Base-by-base conservation (phyloP, 768 basidiomycete genomes). In the Calocybe cyanea region DNA sequence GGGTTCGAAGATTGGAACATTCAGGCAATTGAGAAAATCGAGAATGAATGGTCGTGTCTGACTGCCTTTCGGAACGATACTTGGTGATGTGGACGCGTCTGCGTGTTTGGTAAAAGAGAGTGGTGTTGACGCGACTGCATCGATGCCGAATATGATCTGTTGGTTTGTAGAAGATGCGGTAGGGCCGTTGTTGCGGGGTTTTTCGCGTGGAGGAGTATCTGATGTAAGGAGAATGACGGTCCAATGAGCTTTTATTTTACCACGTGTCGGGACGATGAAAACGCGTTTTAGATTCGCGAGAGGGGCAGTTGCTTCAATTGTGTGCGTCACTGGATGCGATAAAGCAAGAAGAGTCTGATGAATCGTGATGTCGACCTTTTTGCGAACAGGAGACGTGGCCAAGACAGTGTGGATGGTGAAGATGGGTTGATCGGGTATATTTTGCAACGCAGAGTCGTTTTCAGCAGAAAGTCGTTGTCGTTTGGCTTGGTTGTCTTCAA, bases 251-350 rank as follows among this genome's bases (percentile, higher is more conserved):
- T 81, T 85, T 21, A 69, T 59, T 61, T 87, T 88, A 21, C 84
- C 85, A 19, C 87, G 75, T 0, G 87, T 88, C 8, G 87, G 85
- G 1, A 90, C 60, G 40, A 91, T 59, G 61, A 90, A 91, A 0
- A 79, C 78, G 25, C 85, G 81, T 1, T 67, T 65, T 42, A 88
- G 61, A 17, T 53, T 53, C 14, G 74, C 63, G 21, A 81, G 69
- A 2, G 79, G 73, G 36, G 83, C 63, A 11, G 67, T 68, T 0
- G 73, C 66, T 54, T 84, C 82, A 7, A 75, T 47, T 11, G 63
- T 66, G 38, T 72, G 69, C 0, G 81, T 73, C 0, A 66, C 56
- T 0, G 80, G 68, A 58, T 83, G 70, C 2, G 68, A 64, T 55
- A 89, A 72, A 5, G 67, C 69, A 45, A 89, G 68, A 5, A 76